Percentiles rank a stretch among this genome's conserved stretches.
These are phyloP conservation scores for Colletotrichum lindemuthianum DNA, from an alignment of 2,329 filamentous ascomycete species.

Conservation along the genomic window DNA sequence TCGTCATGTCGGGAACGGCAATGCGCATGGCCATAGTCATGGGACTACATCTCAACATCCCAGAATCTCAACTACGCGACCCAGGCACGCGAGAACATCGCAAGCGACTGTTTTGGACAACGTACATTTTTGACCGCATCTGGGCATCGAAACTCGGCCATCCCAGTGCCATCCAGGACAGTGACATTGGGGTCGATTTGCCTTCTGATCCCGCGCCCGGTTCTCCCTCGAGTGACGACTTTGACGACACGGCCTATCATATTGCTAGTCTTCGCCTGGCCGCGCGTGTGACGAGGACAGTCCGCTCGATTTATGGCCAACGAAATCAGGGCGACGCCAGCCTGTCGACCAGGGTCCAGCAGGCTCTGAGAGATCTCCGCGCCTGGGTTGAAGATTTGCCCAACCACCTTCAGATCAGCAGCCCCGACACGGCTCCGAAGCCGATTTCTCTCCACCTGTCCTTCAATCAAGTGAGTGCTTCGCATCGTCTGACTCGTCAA, in stretches of 20 bases:
- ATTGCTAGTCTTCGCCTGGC: constrained; percentile 52
- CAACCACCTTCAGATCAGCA: constrained; percentile 43
- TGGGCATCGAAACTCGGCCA: constrained; percentile 60
- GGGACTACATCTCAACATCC: constrained; percentile 37
- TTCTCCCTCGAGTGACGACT: constrained; percentile 38
- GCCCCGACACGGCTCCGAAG: constrained; percentile 39
- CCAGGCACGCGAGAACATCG: constrained; percentile 49
- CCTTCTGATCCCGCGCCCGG: constrained; percentile 44
- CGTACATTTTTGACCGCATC: constrained; percentile 56
- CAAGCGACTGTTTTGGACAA: constrained; percentile 54
- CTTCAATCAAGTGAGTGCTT: constrained; percentile 43
- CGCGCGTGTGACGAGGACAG: constrained; percentile 41
- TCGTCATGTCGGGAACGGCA: constrained; percentile 54
- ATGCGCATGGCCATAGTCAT: constrained; percentile 51
- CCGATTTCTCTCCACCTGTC: constrained; percentile 47
- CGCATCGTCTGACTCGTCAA: background rate
- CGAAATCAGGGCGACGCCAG: constrained; percentile 41
- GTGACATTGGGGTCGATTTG: constrained; percentile 56
- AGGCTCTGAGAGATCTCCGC: constrained; percentile 44
- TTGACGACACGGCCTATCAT: constrained; percentile 44
- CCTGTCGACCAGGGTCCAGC: constrained; percentile 46
- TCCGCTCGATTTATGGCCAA: constrained; percentile 45
- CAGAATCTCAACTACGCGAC: constrained; percentile 50
- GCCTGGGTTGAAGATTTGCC: constrained; percentile 47
- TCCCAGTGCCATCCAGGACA: constrained; percentile 58